These are phyloP conservation scores for Arthrobotrys musiformis DNA, from an alignment of 2,329 filamentous ascomycete genomes.

Conservation along the genomic window DNA sequence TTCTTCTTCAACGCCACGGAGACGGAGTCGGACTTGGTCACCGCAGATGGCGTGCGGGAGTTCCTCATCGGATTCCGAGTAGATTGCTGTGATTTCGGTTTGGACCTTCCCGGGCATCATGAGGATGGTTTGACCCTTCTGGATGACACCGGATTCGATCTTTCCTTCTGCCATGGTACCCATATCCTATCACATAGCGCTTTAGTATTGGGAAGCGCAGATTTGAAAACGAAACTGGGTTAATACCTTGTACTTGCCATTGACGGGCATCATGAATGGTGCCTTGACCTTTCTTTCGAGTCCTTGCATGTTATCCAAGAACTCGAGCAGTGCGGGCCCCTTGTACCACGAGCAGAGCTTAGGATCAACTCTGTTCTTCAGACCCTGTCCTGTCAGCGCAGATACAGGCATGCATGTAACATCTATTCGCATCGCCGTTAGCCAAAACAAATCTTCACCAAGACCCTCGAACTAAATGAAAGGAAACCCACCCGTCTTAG, in stretches of 20 bases:
- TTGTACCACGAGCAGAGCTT: conserved; percentile 83
- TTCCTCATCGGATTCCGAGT: conserved; percentile 96
- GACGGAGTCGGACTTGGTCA: conserved; percentile 90
- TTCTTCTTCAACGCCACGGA: conserved; percentile 96
- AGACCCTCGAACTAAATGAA: not conserved
- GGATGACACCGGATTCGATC: conserved; percentile 91
- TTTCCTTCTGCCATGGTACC: conserved; percentile 98
- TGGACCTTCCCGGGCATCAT: conserved; percentile 96
- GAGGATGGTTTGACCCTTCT: conserved; percentile 84
- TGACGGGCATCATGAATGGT: conserved; percentile 98
- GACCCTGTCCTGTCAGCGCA: conserved; percentile 83
- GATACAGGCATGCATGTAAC: conserved; percentile 96
- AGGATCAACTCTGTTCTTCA: conserved; percentile 86
- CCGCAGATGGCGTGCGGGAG: conserved; percentile 83
- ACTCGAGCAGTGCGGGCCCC: conserved; percentile 91
- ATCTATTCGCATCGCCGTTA: conserved; percentile 66
- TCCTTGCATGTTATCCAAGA: conserved; percentile 90
- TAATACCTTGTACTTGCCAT: conserved; percentile 82
- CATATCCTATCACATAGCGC: conserved; percentile 72
- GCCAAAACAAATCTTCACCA: not conserved
- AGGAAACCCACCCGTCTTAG: conserved; percentile 72
- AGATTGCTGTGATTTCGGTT: conserved; percentile 83
- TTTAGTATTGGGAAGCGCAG: not conserved
- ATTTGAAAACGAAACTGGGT: too few relatives aligned
- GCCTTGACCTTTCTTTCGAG: conserved; percentile 96